Percentiles rank a stretch among this genome's conserved stretches.
Evolutionary conservation across 768 basidiomycete genomes (phyloP).

Genomic region (Saitozyma podzolica): DNA sequence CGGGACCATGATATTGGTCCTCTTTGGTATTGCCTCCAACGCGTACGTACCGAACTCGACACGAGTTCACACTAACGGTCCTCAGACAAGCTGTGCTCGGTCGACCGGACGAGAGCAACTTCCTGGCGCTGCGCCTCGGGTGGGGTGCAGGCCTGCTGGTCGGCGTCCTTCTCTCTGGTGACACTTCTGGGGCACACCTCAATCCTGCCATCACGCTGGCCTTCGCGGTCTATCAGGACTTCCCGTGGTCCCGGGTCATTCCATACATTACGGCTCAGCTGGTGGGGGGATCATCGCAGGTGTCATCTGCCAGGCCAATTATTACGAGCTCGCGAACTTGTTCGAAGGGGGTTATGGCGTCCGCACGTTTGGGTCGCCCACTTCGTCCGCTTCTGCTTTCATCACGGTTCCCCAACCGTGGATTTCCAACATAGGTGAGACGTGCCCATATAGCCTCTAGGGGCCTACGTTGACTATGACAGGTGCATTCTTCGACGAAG

Average conservation of each 20-base stretch:
- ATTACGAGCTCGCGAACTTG: neutral
- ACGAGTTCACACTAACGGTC: no score
- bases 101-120: no score
- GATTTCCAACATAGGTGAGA: neutral
- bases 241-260: neutral
- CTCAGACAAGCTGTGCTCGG: no score
- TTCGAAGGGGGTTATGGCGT: conserved; percentile 1
- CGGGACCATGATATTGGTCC: no score
- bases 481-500: no score
- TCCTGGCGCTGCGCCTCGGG: no score
- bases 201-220: neutral
- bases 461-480: no score
- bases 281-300: neutral
- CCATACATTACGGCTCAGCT: neutral
- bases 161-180: no score
- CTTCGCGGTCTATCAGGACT: neutral
- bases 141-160: no score
- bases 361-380: neutral
- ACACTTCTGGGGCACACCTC: neutral
- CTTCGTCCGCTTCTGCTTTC: neutral
- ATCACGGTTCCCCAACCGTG: neutral
- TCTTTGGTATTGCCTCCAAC: no score
- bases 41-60: no score
- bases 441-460: no score
- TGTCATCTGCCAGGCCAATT: neutral